These are phyloP conservation scores for Geotrichum bryndzae DNA, from an alignment of 1,139 yeast species.

Conservation along the genomic window DNA sequence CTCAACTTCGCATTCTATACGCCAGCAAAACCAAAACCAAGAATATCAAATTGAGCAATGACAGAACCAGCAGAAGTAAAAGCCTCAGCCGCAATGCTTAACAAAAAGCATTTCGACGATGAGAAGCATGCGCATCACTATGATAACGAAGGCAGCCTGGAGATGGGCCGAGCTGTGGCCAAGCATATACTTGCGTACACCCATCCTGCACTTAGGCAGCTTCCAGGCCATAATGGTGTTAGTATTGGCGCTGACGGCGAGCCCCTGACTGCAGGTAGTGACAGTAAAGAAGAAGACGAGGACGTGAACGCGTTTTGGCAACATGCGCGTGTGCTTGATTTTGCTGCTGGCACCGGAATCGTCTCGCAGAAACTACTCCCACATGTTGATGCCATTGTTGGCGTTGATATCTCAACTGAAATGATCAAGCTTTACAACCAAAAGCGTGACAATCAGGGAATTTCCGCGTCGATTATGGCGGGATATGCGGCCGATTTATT, in stretches of 20 bases:
- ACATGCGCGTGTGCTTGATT: conserved; percentile 28
- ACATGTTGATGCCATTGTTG: conserved; percentile 25
- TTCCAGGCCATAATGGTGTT: not conserved
- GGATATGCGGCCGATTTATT: conserved; percentile 23
- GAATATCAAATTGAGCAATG: not conserved
- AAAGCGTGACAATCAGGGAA: conserved; percentile 25
- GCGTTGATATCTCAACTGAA: conserved; percentile 29
- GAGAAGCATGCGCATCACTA: conserved; percentile 9
- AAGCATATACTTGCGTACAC: conserved; percentile 16
- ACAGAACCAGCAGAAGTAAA: not conserved
- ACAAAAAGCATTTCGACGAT: conserved; percentile 5
- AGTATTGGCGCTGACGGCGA: not conserved
- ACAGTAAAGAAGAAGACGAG: conserved; percentile 2
- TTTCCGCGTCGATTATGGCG: conserved; percentile 22
- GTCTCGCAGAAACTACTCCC: conserved; percentile 28
- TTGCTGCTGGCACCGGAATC: conserved; percentile 33
- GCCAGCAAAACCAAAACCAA: not conserved
- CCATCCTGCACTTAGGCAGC: conserved; percentile 1
- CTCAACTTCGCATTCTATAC: too few relatives aligned
- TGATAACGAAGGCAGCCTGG: conserved; percentile 34
- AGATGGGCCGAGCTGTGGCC: conserved; percentile 35
- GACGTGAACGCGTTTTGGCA: conserved; percentile 19
- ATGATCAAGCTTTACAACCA: conserved; percentile 28
- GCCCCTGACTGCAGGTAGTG: not conserved
- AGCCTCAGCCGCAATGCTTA: not conserved